Evolutionary conservation across 148 eudicot genomes (phyloP).

Genomic region (Camellia lanceoleosa): DNA sequence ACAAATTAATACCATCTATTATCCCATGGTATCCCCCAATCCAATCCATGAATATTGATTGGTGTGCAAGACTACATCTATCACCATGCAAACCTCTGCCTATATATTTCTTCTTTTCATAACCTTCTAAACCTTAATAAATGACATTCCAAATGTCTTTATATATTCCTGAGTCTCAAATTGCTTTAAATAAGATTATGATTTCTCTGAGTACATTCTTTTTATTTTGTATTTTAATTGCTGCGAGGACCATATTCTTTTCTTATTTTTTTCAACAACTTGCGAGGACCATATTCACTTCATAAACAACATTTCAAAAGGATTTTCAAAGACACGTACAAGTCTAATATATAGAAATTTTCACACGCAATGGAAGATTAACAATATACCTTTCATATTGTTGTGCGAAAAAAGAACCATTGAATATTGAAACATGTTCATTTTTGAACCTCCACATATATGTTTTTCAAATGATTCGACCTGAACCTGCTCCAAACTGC

Average conservation of each 20-base stretch:
- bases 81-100: background rate
- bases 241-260: background rate
- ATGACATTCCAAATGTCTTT: background rate
- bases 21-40: no score
- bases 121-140: background rate
- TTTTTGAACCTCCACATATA: constrained; percentile 45
- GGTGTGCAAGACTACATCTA: no score
- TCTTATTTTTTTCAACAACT: background rate
- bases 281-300: background rate
- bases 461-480: constrained; percentile 42
- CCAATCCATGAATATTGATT: no score
- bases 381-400: constrained; percentile 40
- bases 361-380: background rate
- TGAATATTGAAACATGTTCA: constrained; percentile 48
- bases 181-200: background rate
- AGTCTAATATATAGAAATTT: background rate
- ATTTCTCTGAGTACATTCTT: background rate
- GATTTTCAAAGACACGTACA: background rate
- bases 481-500: constrained; percentile 73
- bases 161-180: background rate
- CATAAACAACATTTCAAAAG: background rate
- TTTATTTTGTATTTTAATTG: no score
- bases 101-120: background rate
- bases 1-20: no score
- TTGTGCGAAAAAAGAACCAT: constrained; percentile 53